Conservation (phyloP, 805 yeast genomes). For the Sungouiella thailandica region DNA sequence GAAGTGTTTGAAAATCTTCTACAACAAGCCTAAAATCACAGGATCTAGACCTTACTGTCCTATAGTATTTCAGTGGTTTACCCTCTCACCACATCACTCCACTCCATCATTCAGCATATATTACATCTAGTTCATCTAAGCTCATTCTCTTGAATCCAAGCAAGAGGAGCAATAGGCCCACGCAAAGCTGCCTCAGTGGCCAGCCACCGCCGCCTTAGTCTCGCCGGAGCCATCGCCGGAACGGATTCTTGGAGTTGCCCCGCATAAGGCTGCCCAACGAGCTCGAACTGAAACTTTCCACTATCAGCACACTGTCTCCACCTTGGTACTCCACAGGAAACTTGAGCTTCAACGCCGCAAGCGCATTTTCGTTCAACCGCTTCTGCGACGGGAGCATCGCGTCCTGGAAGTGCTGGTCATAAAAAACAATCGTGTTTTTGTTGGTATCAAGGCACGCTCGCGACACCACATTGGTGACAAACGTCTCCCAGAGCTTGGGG, state of each 20-base stretch:
- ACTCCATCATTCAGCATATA: too few relatives aligned
- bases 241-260: conserved; percentile 29
- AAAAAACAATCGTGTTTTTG: conserved; percentile 26
- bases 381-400: conserved; percentile 19
- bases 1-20: too few relatives aligned
- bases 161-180: too few relatives aligned
- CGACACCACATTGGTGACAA: conserved; percentile 25
- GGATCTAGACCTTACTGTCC: too few relatives aligned
- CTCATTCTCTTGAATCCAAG: too few relatives aligned
- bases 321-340: conserved; percentile 18
- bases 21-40: too few relatives aligned
- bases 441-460: conserved; percentile 27
- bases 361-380: conserved; percentile 29
- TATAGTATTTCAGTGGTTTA: too few relatives aligned
- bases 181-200: too few relatives aligned
- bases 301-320: conserved; percentile 5
- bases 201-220: conserved; percentile 3
- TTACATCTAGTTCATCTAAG: too few relatives aligned
- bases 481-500: conserved; percentile 30
- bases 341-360: conserved; percentile 26
- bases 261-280: conserved; percentile 21
- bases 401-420: conserved; percentile 22
- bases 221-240: conserved; percentile 35
- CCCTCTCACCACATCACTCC: too few relatives aligned
- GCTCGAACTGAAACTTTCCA: conserved; percentile 19